Conservation (phyloP, 345 rosid genomes). For the Moricandia arvensis region DNA sequence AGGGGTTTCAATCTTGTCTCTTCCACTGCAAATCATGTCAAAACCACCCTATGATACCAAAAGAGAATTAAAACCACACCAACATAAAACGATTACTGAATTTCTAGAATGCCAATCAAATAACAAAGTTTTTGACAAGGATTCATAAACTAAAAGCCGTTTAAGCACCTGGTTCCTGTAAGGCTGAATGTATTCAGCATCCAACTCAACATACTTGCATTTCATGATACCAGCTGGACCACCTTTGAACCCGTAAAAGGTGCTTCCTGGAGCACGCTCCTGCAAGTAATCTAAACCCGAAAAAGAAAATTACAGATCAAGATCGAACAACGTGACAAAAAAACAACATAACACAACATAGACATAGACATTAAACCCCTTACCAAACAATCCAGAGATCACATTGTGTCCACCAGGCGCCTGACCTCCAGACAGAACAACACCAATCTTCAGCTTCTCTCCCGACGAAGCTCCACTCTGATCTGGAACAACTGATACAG, state of each 20-base stretch:
- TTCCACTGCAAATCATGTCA: slow-evolving; percentile 98
- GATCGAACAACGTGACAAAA: background rate
- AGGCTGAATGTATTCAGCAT: slow-evolving; percentile 66
- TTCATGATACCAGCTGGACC: slow-evolving; percentile 99
- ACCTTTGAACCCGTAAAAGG: slow-evolving; percentile 83
- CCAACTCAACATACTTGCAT: slow-evolving; percentile 80
- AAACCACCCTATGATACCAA: slow-evolving; percentile 76
- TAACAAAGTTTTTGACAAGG: no score
- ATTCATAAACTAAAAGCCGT: background rate
- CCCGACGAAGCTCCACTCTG: slow-evolving; percentile 35
- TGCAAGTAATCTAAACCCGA: slow-evolving; percentile 76
- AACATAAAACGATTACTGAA: background rate
- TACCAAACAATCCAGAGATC: slow-evolving; percentile 85
- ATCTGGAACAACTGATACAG: slow-evolving; percentile 60
- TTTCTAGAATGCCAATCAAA: background rate
- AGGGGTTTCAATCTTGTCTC: slow-evolving; percentile 98
- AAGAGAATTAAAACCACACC: slow-evolving; percentile 7
- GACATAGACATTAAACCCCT: slow-evolving; percentile 16
- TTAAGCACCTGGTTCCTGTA: slow-evolving; percentile 84
- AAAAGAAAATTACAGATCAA: slow-evolving; percentile 16
- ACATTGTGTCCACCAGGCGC: slow-evolving; percentile 99
- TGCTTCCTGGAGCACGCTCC: slow-evolving; percentile 74
- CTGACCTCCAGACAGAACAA: slow-evolving; percentile 96
- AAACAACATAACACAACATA: background rate
- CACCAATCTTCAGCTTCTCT: slow-evolving; percentile 80